Conservation (phyloP, 495 filamentous ascomycete species). For the Tuber umbilicatum region DNA sequence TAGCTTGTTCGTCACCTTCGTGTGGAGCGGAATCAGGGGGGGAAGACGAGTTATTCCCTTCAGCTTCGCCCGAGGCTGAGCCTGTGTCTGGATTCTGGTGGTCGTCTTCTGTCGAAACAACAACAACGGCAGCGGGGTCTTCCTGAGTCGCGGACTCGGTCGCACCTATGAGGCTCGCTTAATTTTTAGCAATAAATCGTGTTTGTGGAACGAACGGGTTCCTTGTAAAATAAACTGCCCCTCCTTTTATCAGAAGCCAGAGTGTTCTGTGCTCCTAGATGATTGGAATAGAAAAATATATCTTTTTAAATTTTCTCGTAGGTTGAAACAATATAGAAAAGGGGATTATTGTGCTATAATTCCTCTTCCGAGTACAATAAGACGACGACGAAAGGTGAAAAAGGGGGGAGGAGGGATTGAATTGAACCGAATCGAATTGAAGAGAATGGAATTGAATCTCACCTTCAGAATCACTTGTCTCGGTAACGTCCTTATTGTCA, state of each 20-base stretch:
- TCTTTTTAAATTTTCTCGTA: not conserved
- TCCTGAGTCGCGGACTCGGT: slow-evolving; percentile 4
- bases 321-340: not conserved
- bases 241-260: not conserved
- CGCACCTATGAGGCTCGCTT: not conserved
- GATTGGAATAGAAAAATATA: not conserved
- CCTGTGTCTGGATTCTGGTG: not conserved
- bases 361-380: not conserved
- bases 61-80: slow-evolving; percentile 1
- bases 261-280: not conserved
- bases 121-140: not conserved
- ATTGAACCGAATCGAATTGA: not conserved
- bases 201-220: slow-evolving; percentile 1
- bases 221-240: slow-evolving; percentile 3
- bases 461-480: slow-evolving; percentile 5
- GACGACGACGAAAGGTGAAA: not conserved
- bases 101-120: slow-evolving; percentile 1
- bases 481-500: slow-evolving; percentile 12
- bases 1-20: not conserved
- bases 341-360: slow-evolving; percentile 4
- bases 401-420: not conserved
- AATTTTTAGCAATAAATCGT: slow-evolving; percentile 3
- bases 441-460: not conserved
- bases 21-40: not conserved
- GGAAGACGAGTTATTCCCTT: not conserved